Conservation (phyloP, 1,284 basidiomycete species). For the Pseudozyma thailandica region DNA sequence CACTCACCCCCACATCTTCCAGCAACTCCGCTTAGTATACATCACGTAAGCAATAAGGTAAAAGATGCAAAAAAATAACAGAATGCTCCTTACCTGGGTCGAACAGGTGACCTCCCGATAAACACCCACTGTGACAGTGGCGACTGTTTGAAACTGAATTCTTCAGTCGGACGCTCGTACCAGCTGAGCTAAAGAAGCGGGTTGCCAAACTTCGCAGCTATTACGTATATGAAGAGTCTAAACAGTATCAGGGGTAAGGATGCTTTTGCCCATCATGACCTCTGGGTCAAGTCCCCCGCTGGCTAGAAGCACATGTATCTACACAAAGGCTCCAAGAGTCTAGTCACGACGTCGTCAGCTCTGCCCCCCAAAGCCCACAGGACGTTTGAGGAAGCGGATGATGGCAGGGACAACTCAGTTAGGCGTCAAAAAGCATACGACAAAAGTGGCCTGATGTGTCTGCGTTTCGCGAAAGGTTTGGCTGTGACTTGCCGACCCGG, state of each 20-base stretch:
- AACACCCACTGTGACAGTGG: slow-evolving; percentile 14
- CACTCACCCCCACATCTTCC: slow-evolving; percentile 6
- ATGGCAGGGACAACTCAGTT: too few species aligned
- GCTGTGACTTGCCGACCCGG: background rate
- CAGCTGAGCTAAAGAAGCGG: slow-evolving; percentile 53
- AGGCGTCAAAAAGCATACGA: background rate
- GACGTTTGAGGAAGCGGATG: too few species aligned
- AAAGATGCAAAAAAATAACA: slow-evolving; percentile 8
- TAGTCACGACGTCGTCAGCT: too few species aligned
- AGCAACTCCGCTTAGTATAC: background rate
- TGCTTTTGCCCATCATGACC: too few species aligned
- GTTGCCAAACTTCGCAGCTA: background rate
- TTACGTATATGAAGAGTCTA: too few species aligned
- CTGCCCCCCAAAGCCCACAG: too few species aligned
- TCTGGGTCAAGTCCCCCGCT: too few species aligned
- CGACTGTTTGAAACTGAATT: slow-evolving; percentile 34
- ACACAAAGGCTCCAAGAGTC: too few species aligned
- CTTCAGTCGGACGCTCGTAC: slow-evolving; percentile 58
- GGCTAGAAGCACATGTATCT: too few species aligned
- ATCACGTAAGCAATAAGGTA: slow-evolving; percentile 8
- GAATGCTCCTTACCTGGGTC: slow-evolving; percentile 49
- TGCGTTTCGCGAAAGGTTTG: background rate
- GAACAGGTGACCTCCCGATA: slow-evolving; percentile 50
- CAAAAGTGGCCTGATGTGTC: slow-evolving; percentile 1
- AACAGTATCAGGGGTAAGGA: too few species aligned